Evolutionary conservation across 208 protist genomes (phyloP).

Genomic region (Trypanosoma grayi): DNA sequence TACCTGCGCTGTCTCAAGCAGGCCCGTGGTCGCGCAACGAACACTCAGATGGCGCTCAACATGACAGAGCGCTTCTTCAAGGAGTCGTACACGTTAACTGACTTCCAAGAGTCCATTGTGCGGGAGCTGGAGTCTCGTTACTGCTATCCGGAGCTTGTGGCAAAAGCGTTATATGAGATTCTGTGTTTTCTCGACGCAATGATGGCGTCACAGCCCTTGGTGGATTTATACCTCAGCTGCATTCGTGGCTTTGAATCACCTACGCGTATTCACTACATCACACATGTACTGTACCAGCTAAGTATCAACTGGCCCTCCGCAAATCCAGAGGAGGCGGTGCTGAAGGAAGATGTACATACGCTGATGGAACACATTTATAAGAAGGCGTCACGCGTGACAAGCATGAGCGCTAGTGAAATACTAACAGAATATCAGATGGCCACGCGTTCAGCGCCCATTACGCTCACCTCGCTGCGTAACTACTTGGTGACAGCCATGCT

Average conservation of each 20-base stretch:
- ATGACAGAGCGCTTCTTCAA: conserved; percentile 81
- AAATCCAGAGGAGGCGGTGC: conserved; percentile 57
- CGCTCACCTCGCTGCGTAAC: conserved; percentile 63
- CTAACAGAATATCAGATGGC: conserved; percentile 78
- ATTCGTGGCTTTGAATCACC: conserved; percentile 82
- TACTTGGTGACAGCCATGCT: conserved; percentile 71
- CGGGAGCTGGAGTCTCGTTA: conserved; percentile 86
- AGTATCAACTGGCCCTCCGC: conserved; percentile 83
- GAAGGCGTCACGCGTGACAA: conserved; percentile 43
- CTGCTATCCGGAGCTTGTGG: conserved; percentile 82
- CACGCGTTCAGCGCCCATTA: conserved; percentile 69
- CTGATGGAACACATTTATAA: conserved; percentile 83
- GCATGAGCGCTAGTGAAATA: conserved; percentile 56
- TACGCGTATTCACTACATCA: conserved; percentile 80
- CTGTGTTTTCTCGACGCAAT: conserved; percentile 86
- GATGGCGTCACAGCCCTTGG: conserved; percentile 40
- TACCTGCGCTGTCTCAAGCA: conserved; percentile 63
- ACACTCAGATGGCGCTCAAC: conserved; percentile 59
- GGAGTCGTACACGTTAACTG: conserved; percentile 71
- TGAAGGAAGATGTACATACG: conserved; percentile 57
- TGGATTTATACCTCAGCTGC: conserved; percentile 73
- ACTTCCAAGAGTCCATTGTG: conserved; percentile 86
- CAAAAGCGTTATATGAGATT: conserved; percentile 87
- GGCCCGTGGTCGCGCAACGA: conserved; percentile 58
- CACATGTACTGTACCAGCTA: conserved; percentile 77